Evolutionary conservation across 2,329 filamentous ascomycete genomes (phyloP).

Genomic region (Aureobasidium lini): DNA sequence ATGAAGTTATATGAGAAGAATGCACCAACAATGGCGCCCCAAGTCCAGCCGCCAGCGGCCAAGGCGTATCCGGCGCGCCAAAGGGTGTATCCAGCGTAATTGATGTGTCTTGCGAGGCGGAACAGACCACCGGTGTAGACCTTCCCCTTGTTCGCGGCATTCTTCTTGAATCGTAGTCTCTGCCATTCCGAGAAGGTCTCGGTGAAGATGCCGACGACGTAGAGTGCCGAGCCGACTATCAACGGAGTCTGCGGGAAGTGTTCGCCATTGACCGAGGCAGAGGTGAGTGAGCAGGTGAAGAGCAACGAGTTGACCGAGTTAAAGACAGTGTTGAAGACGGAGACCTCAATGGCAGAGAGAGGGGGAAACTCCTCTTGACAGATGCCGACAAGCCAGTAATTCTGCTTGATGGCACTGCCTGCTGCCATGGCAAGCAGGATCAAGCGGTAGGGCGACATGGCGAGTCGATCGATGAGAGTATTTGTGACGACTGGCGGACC

Average conservation of each 20-base stretch:
- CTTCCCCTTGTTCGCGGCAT: slow-evolving; percentile 46
- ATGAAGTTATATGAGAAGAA: slow-evolving; percentile 42
- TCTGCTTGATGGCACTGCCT: slow-evolving; percentile 49
- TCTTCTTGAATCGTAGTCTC: slow-evolving; percentile 45
- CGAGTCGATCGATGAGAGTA: slow-evolving; percentile 35
- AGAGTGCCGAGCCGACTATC: slow-evolving; percentile 44
- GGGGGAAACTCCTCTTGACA: slow-evolving; percentile 46
- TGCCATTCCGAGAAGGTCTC: slow-evolving; percentile 53
- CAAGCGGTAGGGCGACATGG: slow-evolving; percentile 44
- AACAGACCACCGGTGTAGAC: slow-evolving; percentile 45
- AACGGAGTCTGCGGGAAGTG: slow-evolving; percentile 37
- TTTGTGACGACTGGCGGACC: slow-evolving; percentile 35
- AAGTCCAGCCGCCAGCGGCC: slow-evolving; percentile 40
- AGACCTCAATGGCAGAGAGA: slow-evolving; percentile 36
- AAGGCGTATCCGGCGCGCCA: slow-evolving; percentile 46
- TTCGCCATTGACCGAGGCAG: slow-evolving; percentile 33
- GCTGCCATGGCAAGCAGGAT: slow-evolving; percentile 48
- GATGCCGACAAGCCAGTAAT: slow-evolving; percentile 44
- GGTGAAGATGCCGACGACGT: slow-evolving; percentile 43
- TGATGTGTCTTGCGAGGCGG: slow-evolving; percentile 44
- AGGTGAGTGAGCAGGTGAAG: slow-evolving; percentile 44
- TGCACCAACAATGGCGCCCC: slow-evolving; percentile 33
- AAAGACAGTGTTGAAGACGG: slow-evolving; percentile 46
- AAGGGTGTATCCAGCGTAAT: slow-evolving; percentile 47
- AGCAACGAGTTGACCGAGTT: slow-evolving; percentile 52